Evolutionary conservation across 202 grass and related monocot genomes (phyloP), one percentile per base, ranked within the genome.

Genomic region (Dendrocalamus latiflorus): DNA sequence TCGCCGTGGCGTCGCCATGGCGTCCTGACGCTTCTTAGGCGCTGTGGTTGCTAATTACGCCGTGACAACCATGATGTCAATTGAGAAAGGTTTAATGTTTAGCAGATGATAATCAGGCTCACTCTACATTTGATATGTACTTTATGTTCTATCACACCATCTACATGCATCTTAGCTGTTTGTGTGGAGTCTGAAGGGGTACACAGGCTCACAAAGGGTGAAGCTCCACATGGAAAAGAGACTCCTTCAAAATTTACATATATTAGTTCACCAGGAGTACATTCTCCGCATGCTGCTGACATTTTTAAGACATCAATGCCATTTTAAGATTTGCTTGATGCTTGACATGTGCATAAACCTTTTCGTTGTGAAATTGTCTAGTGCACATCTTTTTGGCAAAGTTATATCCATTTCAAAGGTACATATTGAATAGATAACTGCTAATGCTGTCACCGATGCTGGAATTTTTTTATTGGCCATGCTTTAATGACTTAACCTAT

Each of bases 341-440:
- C 5, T 55, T 61, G 25, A 55, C 26, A 72, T 50, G 15, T 55
- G 20, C n/a, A 13, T 48, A 43, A 2, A 18, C 9, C 17, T 44
- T 84, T 61, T 85, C 20, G 77, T 71, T 72, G 34, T 57, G 59
- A 56, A 69, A 55, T 42, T 86, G 8, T 85, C 25, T 47, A 69
- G 16, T 62, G 11, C 18, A 0, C 37, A 49, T 76, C 24, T 44
- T 47, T 59, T 68, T 47, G 9, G 30, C 13, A 58, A 68, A 59
- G 21, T 18, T 73, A 1, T 62, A 44, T 72, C 38, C 11, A 39
- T 83, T 21, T 41, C 4, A 0, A 55, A 80, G 34, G 6, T 38
- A 72, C 11, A 41, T 41, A 49, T 72, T 45, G 60, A 89, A 6
- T 80, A 63, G 5, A 62, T 62, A 41, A 18, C 61, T 44, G 50